Base-by-base conservation (phyloP, 2,329 filamentous ascomycete genomes). In the Monascus ruber region DNA sequence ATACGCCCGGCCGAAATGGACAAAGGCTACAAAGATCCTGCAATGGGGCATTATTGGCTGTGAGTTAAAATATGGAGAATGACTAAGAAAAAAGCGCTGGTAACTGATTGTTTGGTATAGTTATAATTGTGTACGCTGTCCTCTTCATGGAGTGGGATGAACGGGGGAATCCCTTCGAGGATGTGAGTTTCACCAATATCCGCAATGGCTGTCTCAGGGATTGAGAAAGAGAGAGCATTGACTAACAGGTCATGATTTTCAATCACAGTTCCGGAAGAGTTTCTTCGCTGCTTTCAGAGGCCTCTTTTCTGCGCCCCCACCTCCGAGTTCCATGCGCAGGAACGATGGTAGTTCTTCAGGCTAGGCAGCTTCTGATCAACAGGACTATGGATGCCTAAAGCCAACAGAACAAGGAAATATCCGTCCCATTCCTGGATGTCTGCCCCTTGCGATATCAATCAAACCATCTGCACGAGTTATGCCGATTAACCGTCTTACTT, bases 1-100 rank as follows among this genome's bases (percentile, higher is more conserved):
- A 55, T 79, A 71, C 56, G 71, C 72, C 8, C 63, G 74, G 24
- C 77, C 77, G 3, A 61, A 60, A 42, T 79, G 76, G 70, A 71
- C 68, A 10, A 78, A 76, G 50, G 67, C 60, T 47, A 70, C 72
- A 11, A 76, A 73, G 49, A 55, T 81, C 47, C 65, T 69, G 24
- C 76, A 79, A 52, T 79, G 70, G 65, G 64, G 60, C 2, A 56
- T 65, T 41, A 72, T 72, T 54, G 64, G 64, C 47, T 72, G 71
- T 74, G 53, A 44, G 68, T 59, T 62, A 49, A 9, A 56, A 44
- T 38, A 28, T 29, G 34, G 24, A 24, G 24, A 2, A 7, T 24
- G 9, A 34, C 24, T 34, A 7, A n/a, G 32, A 24, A 2, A 34
- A 34, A 17, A 6, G 11, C 2, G 17, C 9, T 17, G 17, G 25